Base-by-base conservation (phyloP, 305 asterid species). In the Fraxinus sp. region DNA sequence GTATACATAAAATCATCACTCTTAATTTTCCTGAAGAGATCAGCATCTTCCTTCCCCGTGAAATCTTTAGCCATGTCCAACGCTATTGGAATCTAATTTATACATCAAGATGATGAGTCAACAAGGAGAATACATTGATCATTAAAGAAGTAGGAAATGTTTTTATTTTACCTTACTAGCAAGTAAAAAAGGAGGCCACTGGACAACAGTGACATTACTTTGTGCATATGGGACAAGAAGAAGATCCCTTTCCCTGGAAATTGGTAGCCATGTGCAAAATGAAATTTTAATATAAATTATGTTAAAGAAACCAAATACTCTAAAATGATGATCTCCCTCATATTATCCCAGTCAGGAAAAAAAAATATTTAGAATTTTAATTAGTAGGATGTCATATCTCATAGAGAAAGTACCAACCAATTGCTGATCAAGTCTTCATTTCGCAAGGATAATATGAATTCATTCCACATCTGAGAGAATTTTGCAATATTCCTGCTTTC, bases 171-270 rank as follows among this genome's bases (percentile, higher is more conserved):
- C 99, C 98, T 97, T 97, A 85, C 99, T 97, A 78, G 99, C 97
- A 74, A 97, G 98, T 90, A 97, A 89, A 92, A 97, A 97, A 70
- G 99, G 99, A 81, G 99, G 99, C 99, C 99, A 97, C 91, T 97
- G 99, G 87, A 97, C 93, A 73, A 97, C 98, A 68, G 94, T 84
- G 78, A 97, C 91, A 72, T 92, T 97, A 88, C 93, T 91, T 37
- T 97, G 91, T 44, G 97, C 87, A 91, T 91, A 97, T 71, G 98
- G 99, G 81, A 97, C 98, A 78, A 97, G 98, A 85, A 97, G 97
- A 90, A 97, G 87, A 85, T 97, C 91, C 87, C 91, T 93, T 89
- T 97, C 99, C 89, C 99, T 97, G 88, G 81, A 81, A 79, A 87
- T 35, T 87, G 68, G 55, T 84, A 75, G 74, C 79, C 57, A 83